phyloP scores from a whole-genome alignment of 1,284 basidiomycete species.

The Mycena citricolor region DNA sequence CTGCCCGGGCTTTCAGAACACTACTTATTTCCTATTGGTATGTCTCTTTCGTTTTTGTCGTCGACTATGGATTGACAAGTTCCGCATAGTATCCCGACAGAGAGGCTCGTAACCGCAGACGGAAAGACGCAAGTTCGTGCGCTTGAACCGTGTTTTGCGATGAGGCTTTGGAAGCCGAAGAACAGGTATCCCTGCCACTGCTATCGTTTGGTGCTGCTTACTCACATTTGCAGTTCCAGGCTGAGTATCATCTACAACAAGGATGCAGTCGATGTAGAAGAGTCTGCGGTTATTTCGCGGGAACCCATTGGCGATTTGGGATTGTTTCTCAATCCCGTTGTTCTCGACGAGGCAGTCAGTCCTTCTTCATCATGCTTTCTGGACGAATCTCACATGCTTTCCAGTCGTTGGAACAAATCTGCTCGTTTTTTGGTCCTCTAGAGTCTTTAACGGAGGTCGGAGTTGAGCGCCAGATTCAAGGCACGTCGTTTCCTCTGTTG shows the following conservation, averaged over 20 bases:
- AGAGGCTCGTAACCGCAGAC: conserved; percentile 33
- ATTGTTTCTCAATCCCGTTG: conserved; percentile 54
- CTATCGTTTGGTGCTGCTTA: neutral
- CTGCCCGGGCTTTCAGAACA: conserved; percentile 72
- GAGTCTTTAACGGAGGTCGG: conserved; percentile 45
- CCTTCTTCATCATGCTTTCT: neutral
- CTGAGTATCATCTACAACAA: conserved; percentile 55
- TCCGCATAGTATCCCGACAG: conserved; percentile 41
- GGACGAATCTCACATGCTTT: neutral
- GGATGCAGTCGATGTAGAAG: conserved; percentile 47
- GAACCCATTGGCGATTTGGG: conserved; percentile 30
- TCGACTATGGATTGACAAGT: neutral
- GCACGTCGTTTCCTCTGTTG: too few relatives aligned
- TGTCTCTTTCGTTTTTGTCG: conserved; percentile 1
- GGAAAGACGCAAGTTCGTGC: conserved; percentile 17
- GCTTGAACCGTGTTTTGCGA: conserved; percentile 20
- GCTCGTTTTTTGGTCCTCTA: conserved; percentile 54
- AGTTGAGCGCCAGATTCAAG: too few relatives aligned
- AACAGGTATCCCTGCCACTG: conserved; percentile 25
- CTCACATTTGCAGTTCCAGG: conserved; percentile 34
- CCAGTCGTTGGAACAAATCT: conserved; percentile 49
- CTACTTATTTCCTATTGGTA: conserved; percentile 74
- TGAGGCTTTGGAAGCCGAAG: conserved; percentile 45
- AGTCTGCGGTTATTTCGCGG: conserved; percentile 22
- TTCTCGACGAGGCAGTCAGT: conserved; percentile 57